phyloP scores from a whole-genome alignment of 2,329 filamentous ascomycete species.

The Colletotrichum sp. region DNA sequence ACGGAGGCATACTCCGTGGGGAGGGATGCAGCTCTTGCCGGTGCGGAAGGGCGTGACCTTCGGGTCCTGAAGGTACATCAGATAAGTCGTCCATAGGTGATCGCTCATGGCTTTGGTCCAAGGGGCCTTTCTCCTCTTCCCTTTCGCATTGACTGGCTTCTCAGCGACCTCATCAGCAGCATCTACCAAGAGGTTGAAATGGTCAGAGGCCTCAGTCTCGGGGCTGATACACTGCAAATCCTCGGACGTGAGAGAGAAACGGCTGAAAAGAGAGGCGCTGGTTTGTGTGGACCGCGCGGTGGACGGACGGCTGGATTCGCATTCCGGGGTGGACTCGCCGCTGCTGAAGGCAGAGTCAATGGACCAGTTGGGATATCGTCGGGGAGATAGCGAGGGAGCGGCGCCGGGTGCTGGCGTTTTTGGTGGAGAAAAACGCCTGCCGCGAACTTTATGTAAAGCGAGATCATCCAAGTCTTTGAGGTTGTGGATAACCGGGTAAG shows the following conservation, averaged over 20 bases:
- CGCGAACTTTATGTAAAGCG: conserved; percentile 37
- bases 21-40: conserved; percentile 67
- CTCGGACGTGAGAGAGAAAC: conserved; percentile 59
- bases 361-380: conserved; percentile 63
- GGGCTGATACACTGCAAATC: conserved; percentile 60
- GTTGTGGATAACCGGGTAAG: conserved; percentile 35
- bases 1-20: conserved; percentile 66
- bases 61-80: conserved; percentile 68
- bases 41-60: conserved; percentile 70
- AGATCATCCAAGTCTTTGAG: conserved; percentile 36
- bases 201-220: conserved; percentile 44
- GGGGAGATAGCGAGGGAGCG: conserved; percentile 46
- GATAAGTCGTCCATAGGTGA: conserved; percentile 70
- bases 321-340: conserved; percentile 62
- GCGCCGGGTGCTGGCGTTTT: conserved; percentile 61
- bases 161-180: neutral
- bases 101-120: conserved; percentile 71
- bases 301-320: conserved; percentile 63
- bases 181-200: conserved; percentile 12
- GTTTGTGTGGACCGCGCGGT: conserved; percentile 65
- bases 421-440: conserved; percentile 55
- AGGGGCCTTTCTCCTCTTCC: conserved; percentile 52
- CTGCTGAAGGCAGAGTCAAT: conserved; percentile 61
- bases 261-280: conserved; percentile 61
- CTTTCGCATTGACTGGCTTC: conserved; percentile 9